Percentiles rank a stretch among this genome's conserved stretches.
Conservation (phyloP, 2,329 filamentous ascomycete genomes). For the Colletotrichum sansevieriae region DNA sequence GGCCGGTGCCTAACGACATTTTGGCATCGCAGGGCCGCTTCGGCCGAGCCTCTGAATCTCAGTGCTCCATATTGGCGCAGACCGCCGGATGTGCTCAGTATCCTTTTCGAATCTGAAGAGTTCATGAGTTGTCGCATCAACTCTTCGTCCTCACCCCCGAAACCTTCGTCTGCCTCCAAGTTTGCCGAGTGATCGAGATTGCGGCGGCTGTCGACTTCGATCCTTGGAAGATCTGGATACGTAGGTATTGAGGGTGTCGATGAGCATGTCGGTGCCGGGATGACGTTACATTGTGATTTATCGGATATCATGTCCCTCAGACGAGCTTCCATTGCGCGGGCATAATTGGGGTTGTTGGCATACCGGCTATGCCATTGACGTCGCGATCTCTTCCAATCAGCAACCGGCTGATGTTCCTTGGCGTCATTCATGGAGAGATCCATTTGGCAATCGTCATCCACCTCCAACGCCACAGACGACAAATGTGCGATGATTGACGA, state of each 20-base stretch:
- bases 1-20: constrained; percentile 38
- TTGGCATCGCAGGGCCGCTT: constrained; percentile 32
- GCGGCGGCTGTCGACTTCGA: constrained; percentile 20
- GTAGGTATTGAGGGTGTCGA: neutral
- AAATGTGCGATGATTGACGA: constrained; percentile 16
- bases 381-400: constrained; percentile 36
- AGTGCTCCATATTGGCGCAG: constrained; percentile 20
- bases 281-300: constrained; percentile 26
- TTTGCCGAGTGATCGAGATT: neutral
- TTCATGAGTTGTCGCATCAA: constrained; percentile 6
- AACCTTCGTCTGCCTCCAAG: constrained; percentile 36
- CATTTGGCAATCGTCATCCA: constrained; percentile 36
- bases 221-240: constrained; percentile 5
- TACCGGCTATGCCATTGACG: constrained; percentile 35
- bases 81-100: neutral
- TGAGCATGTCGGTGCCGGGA: neutral
- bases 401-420: constrained; percentile 27
- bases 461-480: constrained; percentile 28
- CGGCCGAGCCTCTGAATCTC: constrained; percentile 34
- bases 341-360: constrained; percentile 34
- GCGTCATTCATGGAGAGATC: constrained; percentile 18
- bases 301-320: constrained; percentile 30
- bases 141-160: constrained; percentile 34
- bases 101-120: neutral
- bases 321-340: constrained; percentile 29